Evolutionary conservation across 257 asterid species (phyloP), one percentile per base, ranked within the genome.

Genomic region (Nicotiana tabacum): DNA sequence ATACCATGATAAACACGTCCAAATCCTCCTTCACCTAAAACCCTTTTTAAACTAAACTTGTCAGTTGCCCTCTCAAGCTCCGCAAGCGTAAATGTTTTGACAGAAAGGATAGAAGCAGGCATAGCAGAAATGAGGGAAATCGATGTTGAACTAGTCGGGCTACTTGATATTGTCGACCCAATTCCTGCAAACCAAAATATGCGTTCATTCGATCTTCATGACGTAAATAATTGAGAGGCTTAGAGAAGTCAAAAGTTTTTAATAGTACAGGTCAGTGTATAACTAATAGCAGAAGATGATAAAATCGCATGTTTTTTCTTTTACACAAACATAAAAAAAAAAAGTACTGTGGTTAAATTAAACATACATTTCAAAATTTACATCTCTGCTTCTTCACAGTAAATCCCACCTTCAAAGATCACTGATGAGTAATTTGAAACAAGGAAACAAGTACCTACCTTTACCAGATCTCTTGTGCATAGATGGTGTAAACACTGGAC

Each of bases 11-110:
- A 96, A 83, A 96, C 99, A 29, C 99, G 93, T 61, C 99, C 99
- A 86, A 96, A 96, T 62, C 99, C 99, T 83, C 99, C 99, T 91
- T 96, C 99, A 46, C 99, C 99, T 83, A 95, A 83, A 68, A 95
- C 88, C 90, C 89, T 91, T 82, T 87, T 88, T 17, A 82, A 77
- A 88, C 97, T 94, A 87, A 95, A 95, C 83, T 91, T 94, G 81
- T 92, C 97, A 2, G 99, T 95, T 87, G 99, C 99, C 87, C 87
- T 91, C 88, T 92, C 97, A n/a, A 95, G 93, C 90, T 95, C 97
- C 13, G 62, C 85, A 79, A 92, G 93, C 62, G 98, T n/a, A 85
- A 95, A 95, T 82, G 97, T 92, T 86, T 91, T 91, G 21, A 95
- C 97, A 56, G 99, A 95, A 58, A 92, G 97, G 82, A 95, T 87